These are phyloP conservation scores for Apiotrichum sp. DNA, from an alignment of 1,284 basidiomycete genomes.

Conservation along the genomic window DNA sequence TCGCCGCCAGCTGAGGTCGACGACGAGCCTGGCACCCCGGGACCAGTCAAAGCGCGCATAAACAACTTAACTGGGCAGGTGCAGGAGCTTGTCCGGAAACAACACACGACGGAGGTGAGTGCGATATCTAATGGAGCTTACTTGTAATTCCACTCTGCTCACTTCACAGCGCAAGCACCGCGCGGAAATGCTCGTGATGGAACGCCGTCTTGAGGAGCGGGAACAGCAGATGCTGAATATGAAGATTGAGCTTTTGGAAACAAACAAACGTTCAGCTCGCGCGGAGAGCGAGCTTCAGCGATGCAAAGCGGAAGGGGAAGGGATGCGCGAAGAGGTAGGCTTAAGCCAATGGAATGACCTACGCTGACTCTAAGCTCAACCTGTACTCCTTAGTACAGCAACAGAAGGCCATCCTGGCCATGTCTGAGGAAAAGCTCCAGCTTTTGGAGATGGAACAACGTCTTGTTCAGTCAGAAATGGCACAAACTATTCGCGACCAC, in stretches of 20 bases:
- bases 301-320: constrained; percentile 23
- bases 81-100: constrained; percentile 32
- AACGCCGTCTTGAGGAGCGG: constrained; percentile 2
- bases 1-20: neutral
- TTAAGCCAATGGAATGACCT: no score
- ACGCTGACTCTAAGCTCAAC: constrained; percentile 24
- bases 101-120: constrained; percentile 27
- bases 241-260: constrained; percentile 4
- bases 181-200: constrained; percentile 9
- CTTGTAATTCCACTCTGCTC: neutral
- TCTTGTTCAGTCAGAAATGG: constrained; percentile 25
- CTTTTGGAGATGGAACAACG: constrained; percentile 35
- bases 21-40: constrained; percentile 31
- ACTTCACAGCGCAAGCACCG: constrained; percentile 19
- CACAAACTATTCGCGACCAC: constrained; percentile 37
- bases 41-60: constrained; percentile 28
- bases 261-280: constrained; percentile 2
- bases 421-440: constrained; percentile 35
- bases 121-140: neutral
- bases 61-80: constrained; percentile 31
- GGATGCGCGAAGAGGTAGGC: constrained; percentile 36
- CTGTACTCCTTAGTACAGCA: constrained; percentile 29
- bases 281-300: constrained; percentile 19
- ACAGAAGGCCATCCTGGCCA: constrained; percentile 34
- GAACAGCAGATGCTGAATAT: constrained; percentile 2